Base-by-base conservation (phyloP, 2,329 filamentous ascomycete genomes). In the Nemania sp. region DNA sequence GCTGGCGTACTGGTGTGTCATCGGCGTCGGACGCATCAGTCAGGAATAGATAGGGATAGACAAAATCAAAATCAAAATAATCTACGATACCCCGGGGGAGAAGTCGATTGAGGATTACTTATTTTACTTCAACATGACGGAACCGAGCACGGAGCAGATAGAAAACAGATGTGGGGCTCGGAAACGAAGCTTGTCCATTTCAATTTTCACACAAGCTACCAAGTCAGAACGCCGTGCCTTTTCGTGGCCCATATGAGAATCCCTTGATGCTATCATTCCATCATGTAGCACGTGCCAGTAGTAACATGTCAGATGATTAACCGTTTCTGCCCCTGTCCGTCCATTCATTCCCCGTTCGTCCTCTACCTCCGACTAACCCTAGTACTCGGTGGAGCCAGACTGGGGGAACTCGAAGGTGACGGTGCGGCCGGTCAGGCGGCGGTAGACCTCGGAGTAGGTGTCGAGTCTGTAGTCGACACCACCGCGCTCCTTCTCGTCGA, bases 401-500 rank as follows among this genome's bases (percentile, higher is more conserved):
- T 96, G 90, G 75, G 95, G 95, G 89, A 99, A 99, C 89, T 99
- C 95, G 79, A 99, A 99, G 82, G 89, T 88, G 79, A 98, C 95
- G 79, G 88, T 88, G 83, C 96, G 95, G 82, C 95, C 95, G 67
- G 95, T 99, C 78, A 99, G 86, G 77, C 92, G 90, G 82, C 92
- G 92, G 91, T 99, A 99, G 79, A 99, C 95, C 89, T 99, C 95
- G 70, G 92, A 91, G 88, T 99, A 99, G 79, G 94, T 97, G 83
- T 99, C 95, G 74, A 99, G 91, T 80, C 95, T 89, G 90, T 98
- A 97, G 87, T 99, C 95, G 74, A 99, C 94, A 80, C 93, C 92
- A 77, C 93, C 94, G 76, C 93, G 91, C 91, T 99, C 95, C 92
- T 99, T 99, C 91, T 98, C 95, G 82, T 99, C 95, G 65, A 99